Percentiles rank a stretch among this genome's conserved stretches.
These are phyloP conservation scores for Macrocybe gigantea DNA, from an alignment of 768 basidiomycete genomes.

Conservation along the genomic window DNA sequence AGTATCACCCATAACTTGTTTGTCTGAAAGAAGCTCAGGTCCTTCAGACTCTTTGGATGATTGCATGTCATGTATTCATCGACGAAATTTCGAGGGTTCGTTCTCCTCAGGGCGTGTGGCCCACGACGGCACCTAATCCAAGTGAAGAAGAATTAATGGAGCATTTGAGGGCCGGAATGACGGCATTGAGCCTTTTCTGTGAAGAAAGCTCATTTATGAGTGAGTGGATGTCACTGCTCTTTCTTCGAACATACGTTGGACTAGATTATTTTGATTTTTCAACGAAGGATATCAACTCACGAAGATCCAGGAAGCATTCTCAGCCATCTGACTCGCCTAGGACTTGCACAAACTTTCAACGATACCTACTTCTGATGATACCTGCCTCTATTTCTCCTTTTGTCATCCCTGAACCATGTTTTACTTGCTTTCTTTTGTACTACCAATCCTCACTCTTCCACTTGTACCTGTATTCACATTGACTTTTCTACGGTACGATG, in stretches of 20 bases:
- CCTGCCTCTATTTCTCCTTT: neutral
- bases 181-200: constrained; percentile 35
- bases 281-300: constrained; percentile 36
- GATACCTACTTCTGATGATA: neutral
- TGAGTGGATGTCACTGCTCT: constrained; percentile 18
- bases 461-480: neutral
- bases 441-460: neutral
- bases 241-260: neutral
- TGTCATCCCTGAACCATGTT: neutral
- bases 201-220: constrained; percentile 40
- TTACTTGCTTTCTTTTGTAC: neutral
- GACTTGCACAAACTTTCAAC: neutral
- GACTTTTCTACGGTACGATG: neutral
- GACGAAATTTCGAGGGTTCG: constrained; percentile 39
- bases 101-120: constrained; percentile 24
- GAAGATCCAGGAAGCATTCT: constrained; percentile 40
- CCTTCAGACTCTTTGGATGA: constrained; percentile 39
- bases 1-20: constrained; percentile 16
- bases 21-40: constrained; percentile 4
- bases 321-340: constrained; percentile 22
- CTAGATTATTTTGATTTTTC: neutral
- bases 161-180: constrained; percentile 31
- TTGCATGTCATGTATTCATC: constrained; percentile 40
- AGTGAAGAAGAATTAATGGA: constrained; percentile 38
- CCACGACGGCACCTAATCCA: constrained; percentile 15